Base-by-base conservation (phyloP, 2,329 filamentous ascomycete species). In the Phialocephala subalpina region DNA sequence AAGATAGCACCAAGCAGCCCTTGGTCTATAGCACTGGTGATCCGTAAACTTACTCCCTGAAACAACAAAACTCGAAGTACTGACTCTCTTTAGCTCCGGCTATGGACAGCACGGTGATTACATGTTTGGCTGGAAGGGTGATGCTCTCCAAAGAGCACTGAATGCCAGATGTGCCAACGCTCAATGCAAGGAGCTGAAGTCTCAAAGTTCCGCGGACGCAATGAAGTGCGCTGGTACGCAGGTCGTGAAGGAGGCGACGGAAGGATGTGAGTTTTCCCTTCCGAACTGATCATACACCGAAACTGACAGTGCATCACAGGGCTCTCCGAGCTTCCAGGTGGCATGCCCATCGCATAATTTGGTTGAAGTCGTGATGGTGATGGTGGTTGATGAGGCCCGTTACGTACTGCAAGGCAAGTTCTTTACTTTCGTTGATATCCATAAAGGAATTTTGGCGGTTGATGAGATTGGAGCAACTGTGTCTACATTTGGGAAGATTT, bases 21-120 rank as follows among this genome's bases (percentile, higher is more conserved):
- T 60, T 64, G 14, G 62, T 64, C 14, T 60, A 52, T 33, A 64
- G 62, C 49, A 59, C 45, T 38, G 62, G 62, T 35, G 62, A 70
- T 42, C 70, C 73, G 65, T 76, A 77, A 52, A 63, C 62, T n/a
- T 71, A 69, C 79, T 20, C 22, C 7, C 18, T 16, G 27, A 14
- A 14, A 83, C 1, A 25, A 4, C 6, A 40, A 42, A 7, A 25
- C 8, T 11, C 2, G 5, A 47, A 5, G 12, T 49, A 33, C 18
- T 61, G 69, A 78, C 49, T 9, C 20, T 84, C 81, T 0, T 47
- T 20, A 67, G 63, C 16, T 85, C 83, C 0, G 85, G 85, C 57
- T 85, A 82, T 68, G 83, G 83, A 3, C 82, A 83, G 71, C 86
- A 88, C 72, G 84, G 81, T 60, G 86, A 89, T 75, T 89, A 88